Percentiles rank a stretch among this genome's conserved stretches.
These are phyloP conservation scores for Litchi chinensis DNA, from an alignment of 345 rosid species.

Conservation along the genomic window DNA sequence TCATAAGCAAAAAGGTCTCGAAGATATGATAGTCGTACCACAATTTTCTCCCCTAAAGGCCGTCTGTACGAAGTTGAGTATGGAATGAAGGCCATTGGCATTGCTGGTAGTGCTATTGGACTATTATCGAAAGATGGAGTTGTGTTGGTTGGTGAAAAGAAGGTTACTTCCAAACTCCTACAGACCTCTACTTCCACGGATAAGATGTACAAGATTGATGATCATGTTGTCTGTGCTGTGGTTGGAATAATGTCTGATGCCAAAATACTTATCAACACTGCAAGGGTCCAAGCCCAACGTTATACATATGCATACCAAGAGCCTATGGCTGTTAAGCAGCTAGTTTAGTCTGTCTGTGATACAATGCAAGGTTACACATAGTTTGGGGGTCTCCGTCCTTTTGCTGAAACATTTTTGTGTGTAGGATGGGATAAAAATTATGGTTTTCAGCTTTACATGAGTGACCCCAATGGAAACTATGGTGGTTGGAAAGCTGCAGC, in stretches of 20 bases:
- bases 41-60: too few relatives aligned
- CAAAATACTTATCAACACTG: constrained; percentile 91
- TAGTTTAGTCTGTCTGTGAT: constrained; percentile 92
- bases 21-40: too few relatives aligned
- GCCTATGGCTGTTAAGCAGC: constrained; percentile 96
- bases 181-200: constrained; percentile 90
- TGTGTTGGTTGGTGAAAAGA: constrained; percentile 91
- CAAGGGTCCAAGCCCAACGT: constrained; percentile 93
- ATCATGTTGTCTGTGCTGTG: constrained; percentile 93
- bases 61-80: constrained; percentile 97
- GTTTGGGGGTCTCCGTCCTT: constrained; percentile 96
- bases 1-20: too few relatives aligned
- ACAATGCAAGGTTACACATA: constrained; percentile 97
- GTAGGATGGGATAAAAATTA: constrained; percentile 95
- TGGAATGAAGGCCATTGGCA: constrained; percentile 98
- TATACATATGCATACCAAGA: too few relatives aligned
- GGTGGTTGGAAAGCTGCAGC: constrained; percentile 99
- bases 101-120: constrained; percentile 94
- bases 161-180: constrained; percentile 94
- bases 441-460: constrained; percentile 94
- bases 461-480: constrained; percentile 95
- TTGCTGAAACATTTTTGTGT: constrained; percentile 89
- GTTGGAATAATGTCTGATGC: constrained; percentile 99
- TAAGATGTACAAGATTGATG: constrained; percentile 98
- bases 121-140: constrained; percentile 89